Evolutionary conservation across 148 eudicot genomes (phyloP), one percentile per base, ranked within the genome.

Genomic region (Hydrangea macrophylla): DNA sequence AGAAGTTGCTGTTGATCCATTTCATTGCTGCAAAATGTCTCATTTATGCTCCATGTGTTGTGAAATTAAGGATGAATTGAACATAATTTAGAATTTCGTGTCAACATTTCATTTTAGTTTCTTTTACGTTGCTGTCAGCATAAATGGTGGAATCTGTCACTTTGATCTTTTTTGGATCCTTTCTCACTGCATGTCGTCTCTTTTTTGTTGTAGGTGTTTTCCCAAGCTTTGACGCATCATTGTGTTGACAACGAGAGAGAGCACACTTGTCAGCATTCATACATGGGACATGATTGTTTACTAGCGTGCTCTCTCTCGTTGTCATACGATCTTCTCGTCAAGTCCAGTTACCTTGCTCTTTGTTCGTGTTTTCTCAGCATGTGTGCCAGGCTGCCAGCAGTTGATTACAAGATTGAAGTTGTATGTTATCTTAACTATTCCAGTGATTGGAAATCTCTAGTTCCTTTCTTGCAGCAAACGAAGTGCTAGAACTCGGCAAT

Each of bases 221-320:
- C 7, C 2, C 0, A 3, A 55, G 60, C 50, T 30, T 54, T 55
- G 50, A 25, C 48, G 26, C 44, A 13, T 7, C 65, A 77, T 81
- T 71, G 72, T 65, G n/a, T 63, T 81, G 84, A 81, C 84, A 57
- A 81, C 67, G 84, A 81, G 81, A 81, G 81, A 81, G 84, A 81
- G 81, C 84, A 81, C 84, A 76, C 74, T 37, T 40, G 74, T 68
- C 27, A 25, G 26, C 60, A 32, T 31, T 67, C 74, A 70, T 62
- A 62, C 56, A 18, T 26, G 50, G 24, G n/a, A 20, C 67, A 33
- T 64, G 69, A 50, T n/a, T 71, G 51, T 68, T 25, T 58, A 64
- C 65, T 11, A 67, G 76, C 84, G 81, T 81, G 84, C 84, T 74
- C 64, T 77, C 70, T 74, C 66, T 71, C 75, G 36, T 77, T 42